Conservation (phyloP, 225 moss, liverwort and hornwort genomes). For the Polytrichum formosum region DNA sequence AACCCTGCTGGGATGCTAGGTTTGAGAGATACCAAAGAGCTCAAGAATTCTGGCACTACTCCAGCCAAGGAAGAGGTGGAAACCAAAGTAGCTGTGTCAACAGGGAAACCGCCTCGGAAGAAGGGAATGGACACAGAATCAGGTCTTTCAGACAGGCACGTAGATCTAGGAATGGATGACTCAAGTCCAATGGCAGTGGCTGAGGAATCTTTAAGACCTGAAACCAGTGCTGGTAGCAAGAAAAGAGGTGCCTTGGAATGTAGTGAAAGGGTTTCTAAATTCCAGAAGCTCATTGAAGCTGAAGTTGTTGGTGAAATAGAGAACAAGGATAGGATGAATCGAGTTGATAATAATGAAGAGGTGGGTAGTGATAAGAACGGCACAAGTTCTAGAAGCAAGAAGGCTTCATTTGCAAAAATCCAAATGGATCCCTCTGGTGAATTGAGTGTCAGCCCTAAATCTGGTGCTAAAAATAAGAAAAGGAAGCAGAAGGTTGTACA, state of each 20-base stretch:
- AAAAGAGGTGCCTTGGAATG: constrained; percentile 25
- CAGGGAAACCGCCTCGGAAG: background rate
- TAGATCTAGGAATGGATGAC: background rate
- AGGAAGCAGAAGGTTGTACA: constrained; percentile 14
- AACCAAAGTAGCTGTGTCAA: background rate
- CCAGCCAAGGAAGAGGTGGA: constrained; percentile 7
- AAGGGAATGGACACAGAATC: background rate
- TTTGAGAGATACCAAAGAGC: constrained; percentile 23
- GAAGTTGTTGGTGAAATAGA: constrained; percentile 7
- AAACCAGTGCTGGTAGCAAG: constrained; percentile 11
- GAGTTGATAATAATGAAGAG: background rate
- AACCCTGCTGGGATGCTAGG: background rate
- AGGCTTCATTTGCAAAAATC: constrained; percentile 7
- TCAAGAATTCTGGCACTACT: constrained; percentile 9
- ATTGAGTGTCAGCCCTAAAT: constrained; percentile 11
- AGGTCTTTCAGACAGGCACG: background rate
- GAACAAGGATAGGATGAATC: background rate
- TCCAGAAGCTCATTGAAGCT: constrained; percentile 20
- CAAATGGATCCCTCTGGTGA: constrained; percentile 10
- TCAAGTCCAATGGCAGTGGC: constrained; percentile 5
- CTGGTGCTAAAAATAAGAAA: constrained; percentile 25
- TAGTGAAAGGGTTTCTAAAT: constrained; percentile 26
- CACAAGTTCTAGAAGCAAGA: constrained; percentile 8
- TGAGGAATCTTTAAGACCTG: constrained; percentile 15
- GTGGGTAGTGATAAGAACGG: background rate